Base-by-base conservation (phyloP, 495 filamentous ascomycete genomes). In the Penicillium salamii region DNA sequence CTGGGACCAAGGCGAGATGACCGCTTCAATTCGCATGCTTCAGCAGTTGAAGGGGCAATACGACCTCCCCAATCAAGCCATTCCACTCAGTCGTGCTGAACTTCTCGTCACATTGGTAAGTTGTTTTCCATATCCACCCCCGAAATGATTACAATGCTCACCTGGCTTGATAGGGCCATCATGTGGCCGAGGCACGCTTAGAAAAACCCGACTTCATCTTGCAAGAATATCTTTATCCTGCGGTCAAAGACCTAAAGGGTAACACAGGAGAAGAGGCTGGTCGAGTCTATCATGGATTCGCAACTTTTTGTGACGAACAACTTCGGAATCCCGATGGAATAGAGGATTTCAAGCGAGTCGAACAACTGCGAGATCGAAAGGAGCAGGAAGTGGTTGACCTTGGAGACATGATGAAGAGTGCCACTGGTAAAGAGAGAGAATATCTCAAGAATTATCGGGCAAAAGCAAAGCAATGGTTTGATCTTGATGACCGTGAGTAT, bases 1-100 rank as follows among this genome's bases (percentile, higher is more conserved):
- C 12, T 99, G 93, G 93, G 90, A 92, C 46, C 88, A 95, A 61
- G 92, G 89, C 13, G 92, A 97, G 63, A 88, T 88, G 77, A 79
- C 84, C n/a, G 79, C 91, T 3, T 95, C 95, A 1, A 95, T 99
- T 40, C 76, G 82, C 33, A 91, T 97, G 78, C 82, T 97, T 21
- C 83, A 91, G 55, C 77, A 82, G 32, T 73, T 96, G 20, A 79
- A 85, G 24, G 75, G 77, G 39, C 71, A 81, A 17, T 67, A 74
- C n/a, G 73, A 81, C 7, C 58, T 87, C 2, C 82, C 84, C 50
- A 84, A 80, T 42, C 89, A 95, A 62, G 79, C 80, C 0, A 81
- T 93, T 45, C 73, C 77, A 7, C 80, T 95, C 29, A 90, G 86
- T 48, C 82, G 82, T 21, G 82, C 91, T 6, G 86, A 91, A 49